These are phyloP conservation scores for Carex scoparia DNA, from an alignment of 176 grass and related monocot genomes.

Conservation along the genomic window DNA sequence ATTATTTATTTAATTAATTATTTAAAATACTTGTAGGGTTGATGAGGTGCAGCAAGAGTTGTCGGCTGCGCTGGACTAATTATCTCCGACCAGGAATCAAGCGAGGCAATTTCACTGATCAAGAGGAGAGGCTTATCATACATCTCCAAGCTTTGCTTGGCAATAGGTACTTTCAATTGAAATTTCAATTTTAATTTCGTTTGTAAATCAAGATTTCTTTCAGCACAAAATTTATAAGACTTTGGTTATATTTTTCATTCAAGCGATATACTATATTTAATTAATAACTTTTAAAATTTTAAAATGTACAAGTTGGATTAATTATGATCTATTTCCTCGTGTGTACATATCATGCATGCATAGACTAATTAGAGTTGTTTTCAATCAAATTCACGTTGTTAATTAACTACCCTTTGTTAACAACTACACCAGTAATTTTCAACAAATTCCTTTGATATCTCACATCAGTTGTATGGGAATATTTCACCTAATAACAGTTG, in stretches of 20 bases:
- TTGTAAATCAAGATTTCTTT: neutral
- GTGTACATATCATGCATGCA: slow-evolving; percentile 9
- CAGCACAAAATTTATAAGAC: neutral
- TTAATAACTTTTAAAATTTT: neutral
- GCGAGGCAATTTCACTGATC: slow-evolving; percentile 84
- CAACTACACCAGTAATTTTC: slow-evolving; percentile 6
- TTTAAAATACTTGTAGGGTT: slow-evolving; percentile 40
- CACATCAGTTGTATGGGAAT: slow-evolving; percentile 13
- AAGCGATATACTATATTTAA: neutral
- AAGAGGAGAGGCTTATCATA: slow-evolving; percentile 89
- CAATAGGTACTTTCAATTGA: slow-evolving; percentile 49
- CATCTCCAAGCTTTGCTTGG: slow-evolving; percentile 93
- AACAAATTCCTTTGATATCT: slow-evolving; percentile 8
- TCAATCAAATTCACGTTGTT: slow-evolving; percentile 10
- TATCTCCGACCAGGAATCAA: slow-evolving; percentile 96
- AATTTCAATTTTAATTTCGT: neutral
- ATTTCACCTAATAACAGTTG: neutral
- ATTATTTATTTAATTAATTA: neutral
- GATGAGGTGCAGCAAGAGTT: slow-evolving; percentile 99
- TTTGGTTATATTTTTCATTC: slow-evolving; percentile 9
- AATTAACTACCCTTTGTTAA: neutral
- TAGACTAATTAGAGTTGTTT: slow-evolving; percentile 23
- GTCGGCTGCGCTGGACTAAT: slow-evolving; percentile 91
- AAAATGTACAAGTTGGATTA: neutral
- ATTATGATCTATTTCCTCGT: neutral